Conservation (phyloP, 345 rosid genomes). For the Passiflora organensis region DNA sequence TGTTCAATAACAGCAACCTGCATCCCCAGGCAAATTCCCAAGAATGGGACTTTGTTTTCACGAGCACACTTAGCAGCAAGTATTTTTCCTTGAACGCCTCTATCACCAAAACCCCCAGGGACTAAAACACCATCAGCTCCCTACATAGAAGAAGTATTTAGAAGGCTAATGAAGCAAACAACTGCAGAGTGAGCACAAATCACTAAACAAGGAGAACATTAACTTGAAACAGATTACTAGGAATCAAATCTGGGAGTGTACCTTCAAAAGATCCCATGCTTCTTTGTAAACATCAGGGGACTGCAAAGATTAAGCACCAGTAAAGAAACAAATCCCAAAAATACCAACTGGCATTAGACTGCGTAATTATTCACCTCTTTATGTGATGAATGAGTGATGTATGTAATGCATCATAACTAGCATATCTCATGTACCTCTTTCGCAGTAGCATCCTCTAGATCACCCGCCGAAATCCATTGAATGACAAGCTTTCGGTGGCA, state of each 20-base stretch:
- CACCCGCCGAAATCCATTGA: constrained; percentile 97
- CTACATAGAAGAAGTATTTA: constrained; percentile 32
- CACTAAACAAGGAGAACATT: background rate
- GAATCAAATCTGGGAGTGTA: constrained; percentile 1
- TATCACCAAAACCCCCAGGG: constrained; percentile 99
- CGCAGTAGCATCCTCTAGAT: constrained; percentile 83
- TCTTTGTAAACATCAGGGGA: constrained; percentile 75
- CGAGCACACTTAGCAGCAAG: constrained; percentile 93
- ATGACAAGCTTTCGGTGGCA: constrained; percentile 76
- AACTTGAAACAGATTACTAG: constrained; percentile 6
- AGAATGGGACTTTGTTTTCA: constrained; percentile 78
- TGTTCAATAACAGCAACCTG: constrained; percentile 92
- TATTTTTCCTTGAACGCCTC: constrained; percentile 93
- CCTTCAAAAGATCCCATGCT: constrained; percentile 90
- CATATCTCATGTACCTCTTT: constrained; percentile 37
- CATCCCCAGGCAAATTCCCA: constrained; percentile 99
- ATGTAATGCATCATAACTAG: constrained; percentile 4
- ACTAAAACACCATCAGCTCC: constrained; percentile 81
- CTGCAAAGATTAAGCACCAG: constrained; percentile 33
- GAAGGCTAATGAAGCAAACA: constrained; percentile 1
- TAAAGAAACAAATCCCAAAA: constrained; percentile 11
- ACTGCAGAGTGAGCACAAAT: background rate
- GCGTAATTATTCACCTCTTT: too few relatives aligned
- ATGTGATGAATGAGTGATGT: too few relatives aligned
- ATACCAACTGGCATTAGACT: background rate